Evolutionary conservation across 352 stramenopile genomes (phyloP).

Genomic region (Phytophthora uliginosa): DNA sequence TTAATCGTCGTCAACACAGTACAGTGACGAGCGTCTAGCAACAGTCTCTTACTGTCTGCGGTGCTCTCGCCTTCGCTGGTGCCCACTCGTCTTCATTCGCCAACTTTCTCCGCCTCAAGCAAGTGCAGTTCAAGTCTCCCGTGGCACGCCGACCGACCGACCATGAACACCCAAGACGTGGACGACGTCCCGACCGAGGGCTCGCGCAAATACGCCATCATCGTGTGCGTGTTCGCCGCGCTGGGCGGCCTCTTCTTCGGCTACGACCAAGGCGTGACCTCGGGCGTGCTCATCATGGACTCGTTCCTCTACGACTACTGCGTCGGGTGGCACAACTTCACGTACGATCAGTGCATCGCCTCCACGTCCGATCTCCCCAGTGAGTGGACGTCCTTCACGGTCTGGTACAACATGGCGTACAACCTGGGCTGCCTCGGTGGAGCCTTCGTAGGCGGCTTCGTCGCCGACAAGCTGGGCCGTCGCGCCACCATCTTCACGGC

Average conservation of each 20-base stretch:
- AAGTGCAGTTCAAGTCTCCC: conserved; percentile 21
- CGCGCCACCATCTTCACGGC: conserved; percentile 38
- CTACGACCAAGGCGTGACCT: conserved; percentile 27
- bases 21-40: conserved; percentile 4
- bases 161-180: conserved; percentile 17
- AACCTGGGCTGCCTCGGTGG: conserved; percentile 23
- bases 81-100: conserved; percentile 19
- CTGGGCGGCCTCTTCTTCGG: conserved; percentile 27
- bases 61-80: background rate
- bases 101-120: conserved; percentile 29
- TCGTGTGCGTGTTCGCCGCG: conserved; percentile 21
- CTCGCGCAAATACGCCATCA: conserved; percentile 38
- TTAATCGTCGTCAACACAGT: conserved; percentile 8
- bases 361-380: conserved; percentile 14
- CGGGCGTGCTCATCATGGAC: conserved; percentile 26
- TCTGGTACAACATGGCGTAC: conserved; percentile 37
- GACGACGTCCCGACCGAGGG: conserved; percentile 35
- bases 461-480: conserved; percentile 27
- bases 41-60: conserved; percentile 13
- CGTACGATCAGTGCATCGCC: conserved; percentile 24
- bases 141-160: background rate
- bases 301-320: conserved; percentile 33
- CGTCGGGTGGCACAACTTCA: conserved; percentile 36
- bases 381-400: conserved; percentile 27
- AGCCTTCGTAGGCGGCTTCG: conserved; percentile 21